Base-by-base conservation (phyloP, 2,329 filamentous ascomycete genomes). In the Sordariomycetes sp. region DNA sequence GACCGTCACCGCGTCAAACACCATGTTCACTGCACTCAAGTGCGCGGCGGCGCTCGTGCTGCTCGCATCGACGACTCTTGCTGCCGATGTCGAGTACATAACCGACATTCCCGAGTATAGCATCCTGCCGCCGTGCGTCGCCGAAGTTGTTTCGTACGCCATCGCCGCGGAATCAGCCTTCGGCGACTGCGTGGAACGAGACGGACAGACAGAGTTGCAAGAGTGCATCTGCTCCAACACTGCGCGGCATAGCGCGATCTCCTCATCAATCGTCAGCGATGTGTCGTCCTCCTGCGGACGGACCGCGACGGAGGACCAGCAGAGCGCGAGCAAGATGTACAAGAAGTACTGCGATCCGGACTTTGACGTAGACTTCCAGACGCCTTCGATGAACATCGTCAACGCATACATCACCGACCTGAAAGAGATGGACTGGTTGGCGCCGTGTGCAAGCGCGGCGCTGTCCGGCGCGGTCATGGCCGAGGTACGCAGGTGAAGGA, bases 181-280 rank as follows among this genome's bases (percentile, higher is more conserved):
- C n/a, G n/a, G n/a, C n/a, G n/a, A n/a, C n/a, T n/a, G n/a, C n/a
- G n/a, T n/a, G n/a, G n/a, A n/a, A n/a, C n/a, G n/a, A n/a, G n/a
- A n/a, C n/a, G 61, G 7, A 7, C 18, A 59, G 11, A 57, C 59
- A 5, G 61, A 55, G 5, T 49, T 74, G 8, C 68, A 72, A 41
- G 62, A 59, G 8, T 75, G 70, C 37, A 57, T 70, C n/a, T 75
- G 70, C 51, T 64, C 63, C 11, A 66, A 69, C 45, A 57, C 60
- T 40, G 58, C 55, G 31, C 59, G 61, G 39, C 51, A 55, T 12
- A 53, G 49, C 4, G 51, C 57, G 4, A 46, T 72, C 34, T 50
- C 53, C 11, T 50, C 53, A 2, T 45, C 41, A 6, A 52, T 73
- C 16, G 62, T 60, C 8, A 44, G 36, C 11, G 59, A 57, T 5